Percentiles rank a stretch among this genome's conserved stretches.
phyloP scores from a whole-genome alignment of 768 basidiomycete genomes.

The Boletus patriciae region DNA sequence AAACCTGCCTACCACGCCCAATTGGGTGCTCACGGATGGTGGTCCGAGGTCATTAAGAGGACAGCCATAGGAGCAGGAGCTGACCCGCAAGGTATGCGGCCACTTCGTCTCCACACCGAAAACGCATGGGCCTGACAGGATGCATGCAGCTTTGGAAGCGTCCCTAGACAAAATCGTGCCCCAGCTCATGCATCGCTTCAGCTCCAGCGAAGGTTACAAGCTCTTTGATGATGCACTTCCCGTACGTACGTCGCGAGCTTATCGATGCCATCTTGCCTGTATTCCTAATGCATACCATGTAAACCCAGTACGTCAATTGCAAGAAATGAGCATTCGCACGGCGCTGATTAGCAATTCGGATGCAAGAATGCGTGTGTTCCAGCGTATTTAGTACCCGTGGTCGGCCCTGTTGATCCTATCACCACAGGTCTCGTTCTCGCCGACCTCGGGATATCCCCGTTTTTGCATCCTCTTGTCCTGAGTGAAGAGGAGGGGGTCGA shows the following conservation, averaged over 20 bases:
- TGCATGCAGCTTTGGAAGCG: conserved; percentile 49
- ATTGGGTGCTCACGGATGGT: conserved; percentile 61
- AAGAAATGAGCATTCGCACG: conserved; percentile 45
- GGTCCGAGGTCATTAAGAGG: conserved; percentile 71
- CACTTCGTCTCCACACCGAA: conserved; percentile 16
- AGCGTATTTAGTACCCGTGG: not conserved
- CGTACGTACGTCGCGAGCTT: conserved; percentile 38
- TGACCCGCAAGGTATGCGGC: conserved; percentile 47
- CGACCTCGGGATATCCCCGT: conserved; percentile 55
- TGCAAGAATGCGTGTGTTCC: conserved; percentile 60
- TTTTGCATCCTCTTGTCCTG: conserved; percentile 56
- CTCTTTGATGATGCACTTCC: conserved; percentile 53
- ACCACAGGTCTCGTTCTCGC: conserved; percentile 48
- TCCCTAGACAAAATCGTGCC: conserved; percentile 58
- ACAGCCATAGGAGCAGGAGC: conserved; percentile 79
- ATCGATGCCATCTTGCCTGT: not conserved
- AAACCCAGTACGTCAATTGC: conserved; percentile 46
- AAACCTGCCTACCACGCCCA: conserved; percentile 52
- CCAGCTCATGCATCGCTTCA: conserved; percentile 64
- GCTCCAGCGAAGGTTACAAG: conserved; percentile 67
- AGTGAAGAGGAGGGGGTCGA: conserved; percentile 70
- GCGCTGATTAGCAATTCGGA: conserved; percentile 76
- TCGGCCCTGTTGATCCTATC: not conserved
- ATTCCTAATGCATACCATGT: conserved; percentile 6
- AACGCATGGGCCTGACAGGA: conserved; percentile 20